Evolutionary conservation across 345 rosid genomes (phyloP).

Genomic region (Moricandia arvensis): DNA sequence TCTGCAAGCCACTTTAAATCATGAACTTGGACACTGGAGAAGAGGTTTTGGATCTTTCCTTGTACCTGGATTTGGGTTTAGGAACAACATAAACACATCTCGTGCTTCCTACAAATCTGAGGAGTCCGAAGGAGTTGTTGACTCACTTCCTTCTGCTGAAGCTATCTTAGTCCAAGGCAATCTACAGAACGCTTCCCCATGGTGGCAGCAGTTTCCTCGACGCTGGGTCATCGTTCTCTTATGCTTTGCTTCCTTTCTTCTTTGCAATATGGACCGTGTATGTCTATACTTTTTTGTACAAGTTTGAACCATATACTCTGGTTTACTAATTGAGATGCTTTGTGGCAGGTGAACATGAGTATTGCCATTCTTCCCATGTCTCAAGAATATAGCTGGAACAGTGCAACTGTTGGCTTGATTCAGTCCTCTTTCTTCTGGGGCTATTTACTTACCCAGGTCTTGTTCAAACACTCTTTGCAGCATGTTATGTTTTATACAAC

Average conservation of each 20-base stretch:
- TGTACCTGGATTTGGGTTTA: slow-evolving; percentile 25
- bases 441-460: slow-evolving; percentile 91
- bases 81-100: slow-evolving; percentile 32
- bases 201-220: slow-evolving; percentile 85
- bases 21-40: slow-evolving; percentile 20
- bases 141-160: slow-evolving; percentile 54
- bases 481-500: background rate
- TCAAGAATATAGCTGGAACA: slow-evolving; percentile 87
- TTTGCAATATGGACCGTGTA: slow-evolving; percentile 99
- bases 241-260: slow-evolving; percentile 75
- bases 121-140: slow-evolving; percentile 57
- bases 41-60: slow-evolving; percentile 37
- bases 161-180: slow-evolving; percentile 50
- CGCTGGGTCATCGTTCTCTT: slow-evolving; percentile 87
- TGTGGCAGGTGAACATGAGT: slow-evolving; percentile 93
- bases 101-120: slow-evolving; percentile 79
- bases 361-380: slow-evolving; percentile 99
- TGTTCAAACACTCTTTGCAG: slow-evolving; percentile 6
- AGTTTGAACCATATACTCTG: background rate
- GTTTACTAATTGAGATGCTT: slow-evolving; percentile 18
- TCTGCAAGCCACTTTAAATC: slow-evolving; percentile 32
- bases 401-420: slow-evolving; percentile 92
- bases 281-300: slow-evolving; percentile 21
- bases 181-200: slow-evolving; percentile 51
- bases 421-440: slow-evolving; percentile 99